phyloP scores from a whole-genome alignment of 2,329 filamentous ascomycete genomes.

The Botrytis aclada region DNA sequence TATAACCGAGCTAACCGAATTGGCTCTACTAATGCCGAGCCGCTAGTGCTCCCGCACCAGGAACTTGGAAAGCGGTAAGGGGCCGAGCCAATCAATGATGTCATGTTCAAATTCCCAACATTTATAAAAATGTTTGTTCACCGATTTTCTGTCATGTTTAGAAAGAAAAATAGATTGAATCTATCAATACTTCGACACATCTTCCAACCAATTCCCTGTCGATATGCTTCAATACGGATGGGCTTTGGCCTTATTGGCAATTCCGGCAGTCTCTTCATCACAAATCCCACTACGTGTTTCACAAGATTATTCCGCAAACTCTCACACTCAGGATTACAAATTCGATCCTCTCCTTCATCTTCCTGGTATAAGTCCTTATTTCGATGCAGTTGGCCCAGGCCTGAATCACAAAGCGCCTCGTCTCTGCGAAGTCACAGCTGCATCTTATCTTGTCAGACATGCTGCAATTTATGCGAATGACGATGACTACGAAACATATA shows the following conservation, averaged over 20 bases:
- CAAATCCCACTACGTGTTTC: slow-evolving; percentile 19
- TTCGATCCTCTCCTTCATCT: slow-evolving; percentile 56
- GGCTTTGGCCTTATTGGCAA: not conserved
- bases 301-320: slow-evolving; percentile 19
- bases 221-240: slow-evolving; percentile 4
- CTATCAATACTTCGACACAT: not conserved
- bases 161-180: not conserved
- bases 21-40: not conserved
- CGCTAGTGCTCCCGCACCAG: not conserved
- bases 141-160: not conserved
- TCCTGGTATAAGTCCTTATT: slow-evolving; percentile 56
- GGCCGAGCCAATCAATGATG: slow-evolving; percentile 10
- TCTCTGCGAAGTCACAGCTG: slow-evolving; percentile 47
- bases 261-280: not conserved
- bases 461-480: slow-evolving; percentile 52
- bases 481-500: slow-evolving; percentile 50
- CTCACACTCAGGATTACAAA: slow-evolving; percentile 40
- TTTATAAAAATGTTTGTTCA: not conserved
- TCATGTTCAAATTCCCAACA: not conserved
- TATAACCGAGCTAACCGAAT: not conserved
- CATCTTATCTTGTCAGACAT: slow-evolving; percentile 49
- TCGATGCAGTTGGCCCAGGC: slow-evolving; percentile 44
- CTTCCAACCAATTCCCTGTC: not conserved
- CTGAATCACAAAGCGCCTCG: slow-evolving; percentile 36
- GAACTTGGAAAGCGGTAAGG: not conserved